phyloP scores from a whole-genome alignment of 164 flowering plant genomes.

The Chloranthus sessilifolius region DNA sequence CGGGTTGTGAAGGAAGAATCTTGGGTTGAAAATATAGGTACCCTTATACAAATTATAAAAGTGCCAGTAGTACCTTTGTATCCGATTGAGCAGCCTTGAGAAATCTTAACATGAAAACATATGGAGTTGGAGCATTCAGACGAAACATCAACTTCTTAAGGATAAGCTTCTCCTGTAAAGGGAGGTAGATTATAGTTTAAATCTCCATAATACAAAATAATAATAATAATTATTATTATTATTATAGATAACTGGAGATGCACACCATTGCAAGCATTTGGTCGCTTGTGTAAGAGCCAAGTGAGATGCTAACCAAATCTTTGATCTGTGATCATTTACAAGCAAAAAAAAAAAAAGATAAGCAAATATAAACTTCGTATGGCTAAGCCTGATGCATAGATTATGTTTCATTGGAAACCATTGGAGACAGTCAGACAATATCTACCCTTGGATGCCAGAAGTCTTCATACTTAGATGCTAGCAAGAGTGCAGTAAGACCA shows the following conservation, averaged over 20 bases:
- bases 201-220: not conserved
- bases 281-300: conserved; percentile 62
- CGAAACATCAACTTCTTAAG: conserved; percentile 71
- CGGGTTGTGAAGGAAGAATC: no score
- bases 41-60: not conserved
- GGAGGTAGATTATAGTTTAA: conserved; percentile 11
- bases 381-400: not conserved
- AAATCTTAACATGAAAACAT: conserved; percentile 87
- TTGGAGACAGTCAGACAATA: no score
- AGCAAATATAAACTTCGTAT: conserved; percentile 1
- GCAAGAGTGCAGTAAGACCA: conserved; percentile 78
- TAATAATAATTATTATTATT: no score
- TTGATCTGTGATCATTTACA: conserved; percentile 36
- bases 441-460: conserved; percentile 90
- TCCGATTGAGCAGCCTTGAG: conserved; percentile 84
- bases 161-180: conserved; percentile 66
- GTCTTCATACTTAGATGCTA: conserved; percentile 94
- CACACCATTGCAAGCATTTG: conserved; percentile 80
- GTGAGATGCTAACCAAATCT: conserved; percentile 72
- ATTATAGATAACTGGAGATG: conserved; percentile 1
- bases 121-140: conserved; percentile 67
- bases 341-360: conserved; percentile 4
- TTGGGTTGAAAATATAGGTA: no score
- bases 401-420: no score
- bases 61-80: conserved; percentile 34